Evolutionary conservation across 202 grass and related monocot genomes (phyloP).

Genomic region (Digitaria exilis): DNA sequence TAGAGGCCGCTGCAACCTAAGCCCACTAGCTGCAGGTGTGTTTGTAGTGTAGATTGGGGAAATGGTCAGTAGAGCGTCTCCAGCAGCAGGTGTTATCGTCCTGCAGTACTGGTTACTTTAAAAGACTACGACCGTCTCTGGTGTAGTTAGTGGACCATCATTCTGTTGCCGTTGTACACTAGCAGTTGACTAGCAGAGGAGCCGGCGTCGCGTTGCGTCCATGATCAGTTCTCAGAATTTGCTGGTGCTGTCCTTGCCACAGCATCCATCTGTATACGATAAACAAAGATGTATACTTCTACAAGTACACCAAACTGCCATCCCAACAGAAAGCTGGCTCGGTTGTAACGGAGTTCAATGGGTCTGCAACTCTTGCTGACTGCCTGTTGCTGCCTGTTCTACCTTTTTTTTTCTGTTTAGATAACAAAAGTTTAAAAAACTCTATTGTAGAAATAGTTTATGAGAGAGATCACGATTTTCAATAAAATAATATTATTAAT

Average conservation of each 20-base stretch:
- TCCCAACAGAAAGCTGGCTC: background rate
- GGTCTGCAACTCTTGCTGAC: background rate
- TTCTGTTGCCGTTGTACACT: background rate
- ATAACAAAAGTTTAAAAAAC: no score
- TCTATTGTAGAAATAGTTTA: no score
- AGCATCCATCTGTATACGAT: background rate
- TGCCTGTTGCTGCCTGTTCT: no score
- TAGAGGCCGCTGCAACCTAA: conserved; percentile 16
- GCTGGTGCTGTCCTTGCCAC: background rate
- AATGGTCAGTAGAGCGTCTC: background rate
- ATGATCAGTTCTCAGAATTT: background rate
- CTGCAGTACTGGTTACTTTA: background rate
- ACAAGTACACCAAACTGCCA: no score
- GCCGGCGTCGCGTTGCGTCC: background rate
- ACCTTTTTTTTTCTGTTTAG: no score
- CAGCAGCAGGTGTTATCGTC: background rate
- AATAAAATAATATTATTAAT: no score
- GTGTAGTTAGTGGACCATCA: background rate
- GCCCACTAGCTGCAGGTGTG: conserved; percentile 3
- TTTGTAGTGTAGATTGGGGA: background rate
- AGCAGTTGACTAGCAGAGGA: background rate
- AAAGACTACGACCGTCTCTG: background rate
- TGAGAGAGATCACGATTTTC: no score
- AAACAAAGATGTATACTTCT: background rate
- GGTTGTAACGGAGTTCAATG: background rate